These are phyloP conservation scores for Ailanthus altissimus DNA, from an alignment of 345 rosid species.

Conservation along the genomic window DNA sequence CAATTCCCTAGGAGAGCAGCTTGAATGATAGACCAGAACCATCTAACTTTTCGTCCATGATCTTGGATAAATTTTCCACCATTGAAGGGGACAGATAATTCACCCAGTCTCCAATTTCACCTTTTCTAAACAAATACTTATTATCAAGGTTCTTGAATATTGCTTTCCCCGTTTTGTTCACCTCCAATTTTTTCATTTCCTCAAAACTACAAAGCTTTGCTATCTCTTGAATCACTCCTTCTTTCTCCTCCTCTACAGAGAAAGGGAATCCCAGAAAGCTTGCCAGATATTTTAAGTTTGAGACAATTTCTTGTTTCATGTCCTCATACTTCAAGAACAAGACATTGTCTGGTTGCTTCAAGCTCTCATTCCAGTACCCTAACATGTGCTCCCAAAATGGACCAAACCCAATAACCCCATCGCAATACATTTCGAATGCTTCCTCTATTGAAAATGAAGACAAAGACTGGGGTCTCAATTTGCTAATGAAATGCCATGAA, in stretches of 20 bases:
- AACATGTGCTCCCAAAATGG: conserved; percentile 59
- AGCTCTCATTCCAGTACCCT: conserved; percentile 53
- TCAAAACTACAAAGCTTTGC: conserved; percentile 50
- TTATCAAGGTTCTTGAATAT: conserved; percentile 43
- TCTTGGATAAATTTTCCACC: conserved; percentile 32
- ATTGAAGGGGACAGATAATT: conserved; percentile 46
- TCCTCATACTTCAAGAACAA: conserved; percentile 50
- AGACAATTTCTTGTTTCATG: conserved; percentile 38
- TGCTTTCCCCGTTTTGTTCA: conserved; percentile 44
- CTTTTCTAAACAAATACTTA: conserved; percentile 52
- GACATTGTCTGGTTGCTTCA: conserved; percentile 42
- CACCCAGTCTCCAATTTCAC: conserved; percentile 46
- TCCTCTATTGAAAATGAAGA: conserved; percentile 39
- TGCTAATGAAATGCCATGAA: conserved; percentile 42
- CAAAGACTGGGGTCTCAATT: conserved; percentile 23
- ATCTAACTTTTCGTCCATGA: conserved; percentile 46
- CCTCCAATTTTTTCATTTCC: conserved; percentile 41
- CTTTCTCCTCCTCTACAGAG: conserved; percentile 42
- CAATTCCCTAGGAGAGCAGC: neutral
- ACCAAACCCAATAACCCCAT: conserved; percentile 45
- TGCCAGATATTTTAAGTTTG: conserved; percentile 38
- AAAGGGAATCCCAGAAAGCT: conserved; percentile 46
- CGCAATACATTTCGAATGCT: conserved; percentile 45
- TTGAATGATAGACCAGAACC: conserved; percentile 55
- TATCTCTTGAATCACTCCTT: conserved; percentile 38